These are phyloP conservation scores for Coemansia sp. DNA, from an alignment of 192 early-diverging fungal species.

Conservation along the genomic window DNA sequence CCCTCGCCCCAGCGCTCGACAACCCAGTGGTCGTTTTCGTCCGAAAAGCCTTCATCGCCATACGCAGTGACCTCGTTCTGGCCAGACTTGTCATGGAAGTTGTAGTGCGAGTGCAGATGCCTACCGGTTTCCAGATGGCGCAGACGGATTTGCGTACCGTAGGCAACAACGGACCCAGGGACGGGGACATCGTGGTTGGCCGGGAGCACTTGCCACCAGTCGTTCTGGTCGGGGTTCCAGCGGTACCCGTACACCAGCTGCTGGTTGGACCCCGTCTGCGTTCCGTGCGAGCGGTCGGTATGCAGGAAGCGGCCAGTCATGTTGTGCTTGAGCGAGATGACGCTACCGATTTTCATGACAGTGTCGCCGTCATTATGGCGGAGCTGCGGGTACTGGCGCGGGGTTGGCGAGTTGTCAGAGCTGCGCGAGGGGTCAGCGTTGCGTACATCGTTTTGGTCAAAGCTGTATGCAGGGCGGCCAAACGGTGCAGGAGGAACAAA, in stretches of 20 bases:
- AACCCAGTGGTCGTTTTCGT: slow-evolving; percentile 62
- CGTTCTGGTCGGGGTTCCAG: slow-evolving; percentile 47
- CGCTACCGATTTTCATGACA: slow-evolving; percentile 47
- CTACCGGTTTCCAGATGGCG: slow-evolving; percentile 54
- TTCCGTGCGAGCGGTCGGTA: slow-evolving; percentile 46
- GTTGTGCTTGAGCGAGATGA: slow-evolving; percentile 60
- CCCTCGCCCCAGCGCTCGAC: slow-evolving; percentile 56
- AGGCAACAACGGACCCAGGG: slow-evolving; percentile 46
- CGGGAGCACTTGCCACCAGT: slow-evolving; percentile 59
- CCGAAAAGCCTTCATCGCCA: slow-evolving; percentile 53
- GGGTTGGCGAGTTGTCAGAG: slow-evolving; percentile 47
- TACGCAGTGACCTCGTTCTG: slow-evolving; percentile 62
- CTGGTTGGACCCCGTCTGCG: slow-evolving; percentile 56
- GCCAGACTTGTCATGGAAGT: slow-evolving; percentile 43
- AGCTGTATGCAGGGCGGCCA: slow-evolving; percentile 35
- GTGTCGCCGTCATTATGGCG: slow-evolving; percentile 31
- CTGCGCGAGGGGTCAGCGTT: slow-evolving; percentile 38
- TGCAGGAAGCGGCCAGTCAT: slow-evolving; percentile 58
- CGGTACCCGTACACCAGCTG: slow-evolving; percentile 56
- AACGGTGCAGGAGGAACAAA: slow-evolving; percentile 34
- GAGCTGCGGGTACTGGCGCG: slow-evolving; percentile 44
- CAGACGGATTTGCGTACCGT: slow-evolving; percentile 56
- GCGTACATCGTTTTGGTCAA: slow-evolving; percentile 46
- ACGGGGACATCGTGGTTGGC: slow-evolving; percentile 44
- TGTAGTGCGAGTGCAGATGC: slow-evolving; percentile 61